phyloP scores from a whole-genome alignment of 495 filamentous ascomycete genomes.

The Xylaria sp. region DNA sequence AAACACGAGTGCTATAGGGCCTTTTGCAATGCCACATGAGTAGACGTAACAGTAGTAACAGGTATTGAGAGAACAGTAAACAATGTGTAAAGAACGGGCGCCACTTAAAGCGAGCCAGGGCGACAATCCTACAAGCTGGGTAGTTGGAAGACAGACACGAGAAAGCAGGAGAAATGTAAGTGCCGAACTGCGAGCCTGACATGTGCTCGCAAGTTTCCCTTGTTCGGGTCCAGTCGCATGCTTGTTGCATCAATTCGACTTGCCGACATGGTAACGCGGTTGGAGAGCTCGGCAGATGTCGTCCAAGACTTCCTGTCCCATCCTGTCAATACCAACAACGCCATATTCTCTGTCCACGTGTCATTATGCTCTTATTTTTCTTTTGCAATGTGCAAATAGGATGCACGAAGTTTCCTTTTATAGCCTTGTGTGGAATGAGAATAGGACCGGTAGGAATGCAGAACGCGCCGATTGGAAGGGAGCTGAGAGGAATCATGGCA shows the following conservation, averaged over 20 bases:
- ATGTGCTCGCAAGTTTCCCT: constrained; percentile 15
- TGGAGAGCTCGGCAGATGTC: constrained; percentile 27
- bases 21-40: background rate
- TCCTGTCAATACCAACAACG: background rate
- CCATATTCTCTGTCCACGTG: constrained; percentile 8
- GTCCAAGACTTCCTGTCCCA: constrained; percentile 9
- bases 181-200: constrained; percentile 16
- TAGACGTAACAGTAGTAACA: background rate
- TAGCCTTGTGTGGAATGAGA: background rate
- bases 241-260: constrained; percentile 20
- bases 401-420: background rate
- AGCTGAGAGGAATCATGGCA: background rate
- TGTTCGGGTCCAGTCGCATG: constrained; percentile 20
- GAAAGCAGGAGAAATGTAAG: constrained; percentile 4
- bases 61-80: background rate
- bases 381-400: background rate
- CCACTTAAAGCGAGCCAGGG: background rate
- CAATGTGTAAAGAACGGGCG: background rate
- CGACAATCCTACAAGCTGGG: background rate
- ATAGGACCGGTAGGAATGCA: background rate
- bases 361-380: background rate
- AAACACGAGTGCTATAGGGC: background rate
- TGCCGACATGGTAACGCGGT: constrained; percentile 22
- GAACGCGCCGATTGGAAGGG: background rate
- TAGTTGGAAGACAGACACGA: background rate